These are phyloP conservation scores for Coniochaeta hoffmannii DNA, from an alignment of 2,329 filamentous ascomycete genomes.

Conservation along the genomic window DNA sequence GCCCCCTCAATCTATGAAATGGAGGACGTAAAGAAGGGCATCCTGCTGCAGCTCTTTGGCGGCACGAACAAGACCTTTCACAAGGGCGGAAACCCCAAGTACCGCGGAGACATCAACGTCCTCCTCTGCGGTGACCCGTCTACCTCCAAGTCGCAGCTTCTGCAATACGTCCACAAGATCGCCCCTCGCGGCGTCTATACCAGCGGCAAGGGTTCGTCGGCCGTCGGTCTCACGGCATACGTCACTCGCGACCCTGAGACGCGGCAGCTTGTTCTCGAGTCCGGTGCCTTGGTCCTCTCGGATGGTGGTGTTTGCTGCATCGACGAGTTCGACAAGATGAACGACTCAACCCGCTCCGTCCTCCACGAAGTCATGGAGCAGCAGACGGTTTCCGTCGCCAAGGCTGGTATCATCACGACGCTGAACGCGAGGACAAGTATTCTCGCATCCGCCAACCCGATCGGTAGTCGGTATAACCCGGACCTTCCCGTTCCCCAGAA, in stretches of 20 bases:
- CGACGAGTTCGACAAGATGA: slow-evolving; percentile 84
- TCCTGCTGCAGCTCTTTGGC: slow-evolving; percentile 90
- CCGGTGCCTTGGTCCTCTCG: slow-evolving; percentile 69
- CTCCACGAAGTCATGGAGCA: slow-evolving; percentile 88
- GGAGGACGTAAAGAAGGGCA: slow-evolving; percentile 98
- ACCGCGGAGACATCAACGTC: slow-evolving; percentile 95
- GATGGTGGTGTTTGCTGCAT: slow-evolving; percentile 81
- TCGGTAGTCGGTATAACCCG: slow-evolving; percentile 95
- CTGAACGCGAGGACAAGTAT: slow-evolving; percentile 94
- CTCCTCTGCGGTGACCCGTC: slow-evolving; percentile 95
- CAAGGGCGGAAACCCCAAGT: slow-evolving; percentile 90
- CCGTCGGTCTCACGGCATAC: slow-evolving; percentile 74
- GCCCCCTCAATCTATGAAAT: slow-evolving; percentile 95
- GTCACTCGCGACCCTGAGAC: slow-evolving; percentile 76
- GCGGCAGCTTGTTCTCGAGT: slow-evolving; percentile 72
- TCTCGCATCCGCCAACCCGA: slow-evolving; percentile 93
- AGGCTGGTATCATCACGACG: slow-evolving; percentile 93
- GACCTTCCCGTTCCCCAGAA: slow-evolving; percentile 95
- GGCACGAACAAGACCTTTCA: slow-evolving; percentile 98
- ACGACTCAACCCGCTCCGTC: slow-evolving; percentile 68
- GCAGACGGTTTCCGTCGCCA: slow-evolving; percentile 77
- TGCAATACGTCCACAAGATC: slow-evolving; percentile 95
- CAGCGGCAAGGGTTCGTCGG: slow-evolving; percentile 73
- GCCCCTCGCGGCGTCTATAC: slow-evolving; percentile 82
- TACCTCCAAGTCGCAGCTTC: slow-evolving; percentile 89